Percentiles rank a stretch among this genome's conserved stretches.
These are phyloP conservation scores for Hymenoscyphus salicellus DNA, from an alignment of 2,329 filamentous ascomycete genomes.

Conservation along the genomic window DNA sequence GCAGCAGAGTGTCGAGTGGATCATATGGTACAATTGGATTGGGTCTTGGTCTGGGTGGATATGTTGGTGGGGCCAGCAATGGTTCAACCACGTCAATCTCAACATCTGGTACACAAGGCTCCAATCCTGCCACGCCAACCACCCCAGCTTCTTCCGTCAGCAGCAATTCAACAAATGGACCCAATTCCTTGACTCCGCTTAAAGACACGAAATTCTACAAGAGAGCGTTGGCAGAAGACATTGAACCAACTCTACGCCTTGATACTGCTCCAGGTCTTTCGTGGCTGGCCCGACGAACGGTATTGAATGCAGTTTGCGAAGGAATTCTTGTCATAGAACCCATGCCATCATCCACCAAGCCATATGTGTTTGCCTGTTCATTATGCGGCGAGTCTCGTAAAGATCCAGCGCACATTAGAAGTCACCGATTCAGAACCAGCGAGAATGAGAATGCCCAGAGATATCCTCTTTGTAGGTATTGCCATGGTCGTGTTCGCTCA, in stretches of 20 bases:
- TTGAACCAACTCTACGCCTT: constrained; percentile 87
- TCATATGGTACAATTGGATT: constrained; percentile 59
- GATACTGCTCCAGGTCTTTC: constrained; percentile 88
- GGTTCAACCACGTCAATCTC: constrained; percentile 59
- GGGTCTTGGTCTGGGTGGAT: constrained; percentile 46
- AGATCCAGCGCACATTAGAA: constrained; percentile 68
- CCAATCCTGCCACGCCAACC: constrained; percentile 57
- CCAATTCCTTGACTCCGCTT: constrained; percentile 55
- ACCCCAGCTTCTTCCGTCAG: constrained; percentile 54
- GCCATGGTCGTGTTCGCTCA: constrained; percentile 75
- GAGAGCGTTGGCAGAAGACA: constrained; percentile 80
- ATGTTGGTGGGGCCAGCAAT: constrained; percentile 49
- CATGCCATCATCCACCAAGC: constrained; percentile 58
- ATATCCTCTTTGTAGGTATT: constrained; percentile 88
- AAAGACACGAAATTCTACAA: constrained; percentile 96
- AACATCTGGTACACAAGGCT: constrained; percentile 48
- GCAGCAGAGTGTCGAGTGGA: constrained; percentile 68
- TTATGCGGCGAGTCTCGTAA: constrained; percentile 83
- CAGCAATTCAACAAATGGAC: constrained; percentile 39
- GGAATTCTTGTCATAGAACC: constrained; percentile 88
- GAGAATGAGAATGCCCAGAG: constrained; percentile 83
- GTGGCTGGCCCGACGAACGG: constrained; percentile 85
- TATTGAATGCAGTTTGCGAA: constrained; percentile 78
- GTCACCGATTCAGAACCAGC: constrained; percentile 83
- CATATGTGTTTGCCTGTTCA: constrained; percentile 56